Evolutionary conservation across 192 early-diverging fungal species (phyloP), one percentile per base, ranked within the genome.

Genomic region (Coemansia sp.): DNA sequence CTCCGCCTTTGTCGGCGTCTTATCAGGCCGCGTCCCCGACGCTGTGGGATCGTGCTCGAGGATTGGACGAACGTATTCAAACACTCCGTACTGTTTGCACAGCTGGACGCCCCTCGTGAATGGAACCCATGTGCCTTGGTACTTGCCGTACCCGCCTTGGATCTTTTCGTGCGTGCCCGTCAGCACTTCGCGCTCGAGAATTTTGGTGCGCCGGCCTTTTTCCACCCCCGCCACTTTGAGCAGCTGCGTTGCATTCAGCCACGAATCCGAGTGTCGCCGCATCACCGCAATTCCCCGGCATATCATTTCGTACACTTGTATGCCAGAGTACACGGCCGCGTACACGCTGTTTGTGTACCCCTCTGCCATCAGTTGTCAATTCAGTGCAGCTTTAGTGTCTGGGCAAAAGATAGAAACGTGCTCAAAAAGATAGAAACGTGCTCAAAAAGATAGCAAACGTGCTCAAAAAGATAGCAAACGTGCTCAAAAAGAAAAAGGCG

Each of bases 91-190:
- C 53, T 90, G 86, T 60, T 83, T 58, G 19, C 94, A 94, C 1
- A 99, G 73, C 48, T 86, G 79, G 5, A 92, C 84, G n/a, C 91
- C 94, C 10, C 91, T 84, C 37, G 85, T 83, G 70, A 89, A 92
- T 2, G 97, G 97, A 6, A 99, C 88, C 88, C 88, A 90, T 6
- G 87, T 94, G 69, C 97, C 96, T 83, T 96, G 97, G 73, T 97
- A 98, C 83, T 95, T 96, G 60, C 96, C 96, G 73, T 98, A 98
- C 11, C 97, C 97, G 12, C 97, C 97, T 71, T 98, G 96, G 14
- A 99, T 91, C 70, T 97, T 97, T 59, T 99, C 96, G 67, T 94
- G 94, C 48, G 85, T 80, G 21, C 93, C 92, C 1, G 80, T 90
- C 64, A 92, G 89, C 9, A 97, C 86, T 70, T 97, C 95, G 59